phyloP scores from a whole-genome alignment of 148 eudicot genomes.

The Rhododendron henanense region DNA sequence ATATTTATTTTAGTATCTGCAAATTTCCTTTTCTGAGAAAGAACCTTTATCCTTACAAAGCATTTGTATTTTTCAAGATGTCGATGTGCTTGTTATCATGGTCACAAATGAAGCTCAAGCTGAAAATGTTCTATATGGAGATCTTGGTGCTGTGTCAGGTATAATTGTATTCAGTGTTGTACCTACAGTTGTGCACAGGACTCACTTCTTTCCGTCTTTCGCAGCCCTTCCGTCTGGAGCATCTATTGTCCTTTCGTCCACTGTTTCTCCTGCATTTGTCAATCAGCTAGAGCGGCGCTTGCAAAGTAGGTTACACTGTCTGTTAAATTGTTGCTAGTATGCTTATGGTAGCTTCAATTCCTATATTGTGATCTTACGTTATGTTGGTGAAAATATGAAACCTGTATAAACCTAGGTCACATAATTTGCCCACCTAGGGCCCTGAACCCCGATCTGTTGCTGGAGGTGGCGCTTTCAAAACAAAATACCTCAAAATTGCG shows the following conservation, averaged over 20 bases:
- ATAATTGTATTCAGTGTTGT: constrained; percentile 3
- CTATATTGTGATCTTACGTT: background rate
- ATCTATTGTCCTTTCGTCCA: constrained; percentile 78
- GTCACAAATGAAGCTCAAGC: constrained; percentile 98
- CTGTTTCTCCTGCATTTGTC: constrained; percentile 92
- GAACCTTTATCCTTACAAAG: constrained; percentile 3
- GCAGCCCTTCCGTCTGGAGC: constrained; percentile 81
- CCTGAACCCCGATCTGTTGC: background rate
- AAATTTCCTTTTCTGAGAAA: background rate
- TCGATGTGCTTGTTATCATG: constrained; percentile 89
- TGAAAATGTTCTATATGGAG: constrained; percentile 88
- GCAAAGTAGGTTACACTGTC: constrained; percentile 48
- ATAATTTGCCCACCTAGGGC: background rate
- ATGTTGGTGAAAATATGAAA: background rate
- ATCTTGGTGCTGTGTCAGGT: constrained; percentile 84
- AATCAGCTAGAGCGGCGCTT: constrained; percentile 69
- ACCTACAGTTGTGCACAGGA: constrained; percentile 2
- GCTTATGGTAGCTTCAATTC: background rate
- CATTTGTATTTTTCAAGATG: constrained; percentile 47
- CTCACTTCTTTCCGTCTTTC: constrained; percentile 19
- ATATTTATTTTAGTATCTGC: background rate
- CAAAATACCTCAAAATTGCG: background rate
- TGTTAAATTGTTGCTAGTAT: constrained; percentile 3
- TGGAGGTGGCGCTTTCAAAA: background rate
- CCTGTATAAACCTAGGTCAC: background rate